Conservation (phyloP, 495 filamentous ascomycete genomes). For the Tricharina praecox region DNA sequence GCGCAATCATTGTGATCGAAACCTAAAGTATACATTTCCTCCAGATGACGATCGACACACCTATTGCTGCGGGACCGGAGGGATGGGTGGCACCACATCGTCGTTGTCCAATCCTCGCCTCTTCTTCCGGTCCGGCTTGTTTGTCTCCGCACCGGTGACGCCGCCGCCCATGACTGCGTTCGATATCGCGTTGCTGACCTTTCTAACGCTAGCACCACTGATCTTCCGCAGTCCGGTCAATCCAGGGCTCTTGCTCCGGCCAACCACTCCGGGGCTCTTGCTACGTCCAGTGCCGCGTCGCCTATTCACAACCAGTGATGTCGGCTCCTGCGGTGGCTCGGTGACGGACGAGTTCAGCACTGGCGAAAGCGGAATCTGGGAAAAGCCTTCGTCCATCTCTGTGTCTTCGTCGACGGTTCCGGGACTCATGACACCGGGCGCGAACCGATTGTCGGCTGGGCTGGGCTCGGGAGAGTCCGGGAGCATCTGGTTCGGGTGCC, state of each 20-base stretch:
- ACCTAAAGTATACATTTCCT: too few species aligned
- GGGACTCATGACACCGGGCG: not conserved
- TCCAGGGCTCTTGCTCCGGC: not conserved
- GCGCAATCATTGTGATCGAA: too few species aligned
- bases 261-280: not conserved
- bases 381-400: constrained; percentile 4
- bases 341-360: constrained; percentile 4
- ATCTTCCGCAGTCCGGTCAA: not conserved
- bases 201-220: not conserved
- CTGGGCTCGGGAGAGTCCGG: not conserved
- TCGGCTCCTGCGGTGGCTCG: not conserved
- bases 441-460: not conserved
- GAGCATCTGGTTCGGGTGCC: not conserved
- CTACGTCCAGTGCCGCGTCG: not conserved
- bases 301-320: not conserved
- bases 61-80: too few species aligned
- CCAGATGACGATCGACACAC: too few species aligned
- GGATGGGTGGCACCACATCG: too few species aligned
- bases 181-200: not conserved
- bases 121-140: constrained; percentile 31
- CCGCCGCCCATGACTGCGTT: constrained; percentile 1
- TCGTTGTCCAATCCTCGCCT: not conserved
- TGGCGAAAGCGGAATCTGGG: constrained; percentile 12
- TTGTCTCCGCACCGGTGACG: not conserved
- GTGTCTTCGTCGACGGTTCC: constrained; percentile 11